Evolutionary conservation across 768 basidiomycete genomes (phyloP), one percentile per base, ranked within the genome.

Genomic region (Russula vinacea): DNA sequence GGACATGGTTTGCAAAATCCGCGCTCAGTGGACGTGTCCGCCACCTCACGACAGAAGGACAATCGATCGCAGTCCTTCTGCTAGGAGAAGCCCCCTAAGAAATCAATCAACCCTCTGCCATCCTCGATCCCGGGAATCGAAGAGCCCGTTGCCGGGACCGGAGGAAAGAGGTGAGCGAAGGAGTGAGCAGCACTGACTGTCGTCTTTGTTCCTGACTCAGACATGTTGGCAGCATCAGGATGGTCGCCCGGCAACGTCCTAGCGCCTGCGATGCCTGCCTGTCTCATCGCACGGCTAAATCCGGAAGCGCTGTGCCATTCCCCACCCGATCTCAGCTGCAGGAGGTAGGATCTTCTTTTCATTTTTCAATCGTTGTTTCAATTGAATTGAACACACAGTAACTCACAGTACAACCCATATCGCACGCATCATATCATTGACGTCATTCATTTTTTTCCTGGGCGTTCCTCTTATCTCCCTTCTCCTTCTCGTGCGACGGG

Each of bases 291-390:
- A 40, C 56, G 56, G 56, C 29, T 17, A 57, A 32, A 19, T 33
- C 56, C 56, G 56, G 42, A 44, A 5, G 56, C 56, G 26, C 42
- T 32, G n/a, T 57, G 42, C 42, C 19, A 35, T 22, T 35, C 37
- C 53, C 22, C 35, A 14, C 14, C 53, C 22, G n/a, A 47, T 2
- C 56, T 24, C 56, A 42, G 4, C 24, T 1, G 17, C 44, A 26
- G 5, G 16, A 49, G 26, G 40, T 1, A 26, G 16, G 49, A 13
- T n/a, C 44, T 45, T 45, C 44, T 50, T 7, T 26, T 29, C 42
- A 16, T 42, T 42, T 56, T 42, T 22, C 24, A 7, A 19, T 40
- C 39, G 14, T 40, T 10, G 55, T 29, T 42, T 42, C 54, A 40
- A 55, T 16, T 2, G 39, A 40, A 55, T 16, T 2, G 39, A 17